Percentiles rank a stretch among this genome's conserved stretches.
These are phyloP conservation scores for Coccomyxa sp. DNA, from an alignment of 139 green algal species.

Conservation along the genomic window DNA sequence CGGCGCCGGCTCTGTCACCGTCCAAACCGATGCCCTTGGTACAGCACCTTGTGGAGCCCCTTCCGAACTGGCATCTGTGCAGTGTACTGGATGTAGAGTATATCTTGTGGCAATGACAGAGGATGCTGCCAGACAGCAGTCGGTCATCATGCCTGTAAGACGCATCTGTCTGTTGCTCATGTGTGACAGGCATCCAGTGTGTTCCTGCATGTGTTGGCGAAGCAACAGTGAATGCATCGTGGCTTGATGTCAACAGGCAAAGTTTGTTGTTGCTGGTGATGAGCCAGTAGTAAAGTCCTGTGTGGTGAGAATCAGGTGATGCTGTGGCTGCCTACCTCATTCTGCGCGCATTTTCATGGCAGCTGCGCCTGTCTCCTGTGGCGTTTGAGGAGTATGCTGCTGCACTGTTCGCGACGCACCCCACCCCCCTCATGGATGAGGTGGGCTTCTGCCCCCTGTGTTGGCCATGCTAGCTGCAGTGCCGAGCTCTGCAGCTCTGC, in stretches of 20 bases:
- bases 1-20: neutral
- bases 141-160: too few relatives aligned
- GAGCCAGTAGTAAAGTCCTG: too few relatives aligned
- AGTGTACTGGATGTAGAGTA: neutral
- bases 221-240: too few relatives aligned
- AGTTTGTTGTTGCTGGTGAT: too few relatives aligned
- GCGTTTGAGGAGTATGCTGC: constrained; percentile 40
- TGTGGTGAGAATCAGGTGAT: constrained; percentile 25
- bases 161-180: neutral
- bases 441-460: neutral
- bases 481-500: neutral
- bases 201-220: neutral
- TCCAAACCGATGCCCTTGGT: neutral
- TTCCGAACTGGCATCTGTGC: neutral
- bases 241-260: too few relatives aligned
- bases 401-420: constrained; percentile 30
- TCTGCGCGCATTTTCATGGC: constrained; percentile 73
- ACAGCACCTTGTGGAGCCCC: neutral
- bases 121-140: neutral
- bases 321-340: constrained; percentile 52
- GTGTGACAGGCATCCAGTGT: neutral
- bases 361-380: constrained; percentile 60
- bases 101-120: neutral
- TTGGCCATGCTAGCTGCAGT: neutral
- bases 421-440: constrained; percentile 51